Base-by-base conservation (phyloP, 192 early-diverging fungal species). In the Physocladia obscura region DNA sequence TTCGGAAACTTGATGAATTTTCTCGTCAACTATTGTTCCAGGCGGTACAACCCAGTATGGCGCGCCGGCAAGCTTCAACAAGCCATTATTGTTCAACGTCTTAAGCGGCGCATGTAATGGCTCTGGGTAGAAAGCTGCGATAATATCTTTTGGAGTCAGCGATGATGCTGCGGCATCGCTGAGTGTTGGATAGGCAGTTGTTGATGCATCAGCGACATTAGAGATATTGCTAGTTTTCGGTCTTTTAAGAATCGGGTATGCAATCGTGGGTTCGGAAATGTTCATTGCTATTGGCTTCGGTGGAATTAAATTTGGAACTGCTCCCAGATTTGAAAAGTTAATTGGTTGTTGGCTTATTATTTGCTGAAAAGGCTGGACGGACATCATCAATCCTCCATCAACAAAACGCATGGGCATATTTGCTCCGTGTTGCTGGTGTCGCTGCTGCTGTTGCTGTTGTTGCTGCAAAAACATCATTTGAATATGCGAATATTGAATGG, bases 11-110 rank as follows among this genome's bases (percentile, higher is more conserved):
- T 68, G 65, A 27, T 68, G 49, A 36, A 44, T 34, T n/a, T 26
- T 32, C 6, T 24, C 29, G 19, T 49, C 54, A 22, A 38, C 35
- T 8, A 34, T 22, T 4, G 65, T 40, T 36, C 39, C 52, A 4
- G 15, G 15, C 13, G 38, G 65, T 24, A 68, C 65, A 57, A 68
- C 34, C 65, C 65, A 68, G 37, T 40, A 56, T 4, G 65, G 65
- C 11, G 51, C 19, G 19, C 52, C 32, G 2, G 31, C 34, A 11
- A 68, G 24, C 4, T 52, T 29, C 51, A 68, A 8, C 21, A 68
- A 4, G 5, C 39, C 34, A 11, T 21, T 24, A 8, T 26, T 11
- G 4, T 54, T 27, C 4, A 32, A 38, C 22, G 8, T 11, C 6
- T 11, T 13, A 4, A 68, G 35, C 6, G 35, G 11, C 22, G 4